Evolutionary conservation across 192 early-diverging fungal genomes (phyloP), one percentile per base, ranked within the genome.

Genomic region (Backusella tarrabulga): DNA sequence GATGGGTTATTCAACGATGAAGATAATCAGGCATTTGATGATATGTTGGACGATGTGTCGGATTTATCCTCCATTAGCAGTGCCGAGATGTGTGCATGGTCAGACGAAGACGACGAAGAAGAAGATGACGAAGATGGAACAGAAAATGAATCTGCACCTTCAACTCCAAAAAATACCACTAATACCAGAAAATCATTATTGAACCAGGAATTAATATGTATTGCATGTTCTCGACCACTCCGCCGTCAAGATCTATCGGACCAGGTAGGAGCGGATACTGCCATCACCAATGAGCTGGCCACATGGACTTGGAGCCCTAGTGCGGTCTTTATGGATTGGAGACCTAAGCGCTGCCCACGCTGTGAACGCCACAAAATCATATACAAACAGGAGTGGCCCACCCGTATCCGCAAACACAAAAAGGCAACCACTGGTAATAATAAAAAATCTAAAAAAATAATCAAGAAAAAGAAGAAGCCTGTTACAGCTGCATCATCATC

Each of bases 241-340:
- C 41, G 35, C 15, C 50, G 70, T 60, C 67, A 79, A 32, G 67
- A 74, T 41, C 5, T 72, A 23, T 29, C 77, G 29, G 72, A 73
- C 7, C 41, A 73, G 4, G 34, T 38, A 4, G 77, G 52, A 32
- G 66, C 66, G 8, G 74, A 67, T 35, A 4, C 63, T 15, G 56
- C 41, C 26, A 63, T 78, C 3, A 71, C 71, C 14, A 78, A 67
- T n/a, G 73, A 75, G n/a, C 32, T 80, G 4, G 74, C 74, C 8
- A 80, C 79, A 26, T 80, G 79, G 79, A 72, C 79, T 6, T 80
- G 79, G 79, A 80, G 74, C n/a, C 79, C 79, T 5, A 76, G 79
- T 23, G 74, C 68, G 4, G 29, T 54, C 0, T 80, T 80, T 52
- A 60, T 70, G 12, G 71, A 80, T 23, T 80, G 79, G 79, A 66